Evolutionary conservation across 2,329 filamentous ascomycete species (phyloP).

Genomic region (Didymella sp.): DNA sequence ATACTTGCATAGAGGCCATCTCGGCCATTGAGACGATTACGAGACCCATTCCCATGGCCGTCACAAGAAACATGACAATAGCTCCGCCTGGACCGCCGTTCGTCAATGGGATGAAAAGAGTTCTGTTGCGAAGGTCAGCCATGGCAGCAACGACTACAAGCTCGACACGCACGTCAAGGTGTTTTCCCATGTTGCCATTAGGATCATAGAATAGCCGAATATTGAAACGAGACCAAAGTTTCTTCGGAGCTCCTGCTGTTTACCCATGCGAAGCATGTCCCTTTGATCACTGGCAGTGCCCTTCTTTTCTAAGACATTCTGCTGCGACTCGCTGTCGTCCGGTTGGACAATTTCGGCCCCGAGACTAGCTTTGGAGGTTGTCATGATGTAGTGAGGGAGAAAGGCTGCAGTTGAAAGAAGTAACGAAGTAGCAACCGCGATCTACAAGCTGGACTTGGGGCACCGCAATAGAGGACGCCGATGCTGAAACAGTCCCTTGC

Average conservation of each 20-base stretch:
- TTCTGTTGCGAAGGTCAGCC: slow-evolving; percentile 20
- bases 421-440: neutral
- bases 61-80: slow-evolving; percentile 36
- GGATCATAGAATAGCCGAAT: slow-evolving; percentile 36
- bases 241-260: slow-evolving; percentile 34
- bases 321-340: neutral
- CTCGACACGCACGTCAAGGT: slow-evolving; percentile 23
- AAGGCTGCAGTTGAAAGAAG: neutral
- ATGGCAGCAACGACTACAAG: neutral
- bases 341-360: neutral
- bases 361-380: neutral
- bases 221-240: slow-evolving; percentile 40
- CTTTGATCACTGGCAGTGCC: neutral
- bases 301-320: neutral
- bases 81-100: slow-evolving; percentile 39
- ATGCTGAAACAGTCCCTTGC: neutral
- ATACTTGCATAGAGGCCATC: slow-evolving; percentile 37
- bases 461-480: neutral
- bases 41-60: slow-evolving; percentile 31
- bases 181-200: slow-evolving; percentile 41
- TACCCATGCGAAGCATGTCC: slow-evolving; percentile 42
- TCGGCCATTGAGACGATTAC: slow-evolving; percentile 39
- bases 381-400: neutral
- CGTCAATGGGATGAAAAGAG: slow-evolving; percentile 28
- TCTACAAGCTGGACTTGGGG: neutral